Conservation (phyloP, 2,329 filamentous ascomycete genomes). For the Trichoderma gracile region DNA sequence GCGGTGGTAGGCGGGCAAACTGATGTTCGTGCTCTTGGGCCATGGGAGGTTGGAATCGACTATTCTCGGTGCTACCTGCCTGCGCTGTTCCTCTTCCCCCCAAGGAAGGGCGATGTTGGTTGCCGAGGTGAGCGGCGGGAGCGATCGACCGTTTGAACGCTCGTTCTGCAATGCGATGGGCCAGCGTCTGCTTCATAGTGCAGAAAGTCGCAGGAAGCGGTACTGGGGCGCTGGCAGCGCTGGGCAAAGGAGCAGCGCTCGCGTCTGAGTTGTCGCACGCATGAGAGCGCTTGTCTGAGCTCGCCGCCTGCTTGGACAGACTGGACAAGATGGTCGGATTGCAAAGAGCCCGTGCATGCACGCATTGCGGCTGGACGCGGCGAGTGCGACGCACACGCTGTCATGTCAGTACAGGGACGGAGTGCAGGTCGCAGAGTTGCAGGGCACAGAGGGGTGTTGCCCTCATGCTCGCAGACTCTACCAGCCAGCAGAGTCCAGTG, state of each 20-base stretch:
- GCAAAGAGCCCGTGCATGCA: slow-evolving; percentile 13
- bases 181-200: background rate
- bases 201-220: background rate
- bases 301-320: background rate
- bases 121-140: slow-evolving; percentile 11
- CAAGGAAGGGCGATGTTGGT: background rate
- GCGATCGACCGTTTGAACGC: background rate
- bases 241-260: background rate
- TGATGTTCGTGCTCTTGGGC: no score
- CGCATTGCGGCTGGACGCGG: slow-evolving; percentile 11
- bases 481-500: background rate
- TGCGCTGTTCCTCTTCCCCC: background rate
- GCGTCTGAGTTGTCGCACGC: slow-evolving; percentile 15
- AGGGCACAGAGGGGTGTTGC: background rate
- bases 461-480: background rate
- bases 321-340: slow-evolving; percentile 17
- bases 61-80: background rate
- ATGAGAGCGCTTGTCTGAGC: slow-evolving; percentile 6
- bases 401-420: background rate
- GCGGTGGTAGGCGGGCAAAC: background rate
- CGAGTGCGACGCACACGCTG: slow-evolving; percentile 3
- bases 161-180: background rate
- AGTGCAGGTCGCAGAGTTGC: background rate
- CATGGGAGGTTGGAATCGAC: no score
- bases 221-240: background rate